Evolutionary conservation across 257 asterid genomes (phyloP).

Genomic region (Solanum rostratum): DNA sequence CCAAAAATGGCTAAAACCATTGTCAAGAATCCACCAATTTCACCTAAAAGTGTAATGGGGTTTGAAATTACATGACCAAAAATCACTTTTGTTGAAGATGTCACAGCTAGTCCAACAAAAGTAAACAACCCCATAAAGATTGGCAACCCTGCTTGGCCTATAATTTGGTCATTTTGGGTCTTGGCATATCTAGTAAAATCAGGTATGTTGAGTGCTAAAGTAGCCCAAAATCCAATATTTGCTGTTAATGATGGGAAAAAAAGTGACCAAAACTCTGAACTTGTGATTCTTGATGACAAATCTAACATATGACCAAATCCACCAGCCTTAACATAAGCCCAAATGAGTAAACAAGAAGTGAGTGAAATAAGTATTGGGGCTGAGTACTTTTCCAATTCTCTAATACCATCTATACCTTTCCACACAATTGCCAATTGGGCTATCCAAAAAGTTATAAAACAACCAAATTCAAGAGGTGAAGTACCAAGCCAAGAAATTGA

Average conservation of each 20-base stretch:
- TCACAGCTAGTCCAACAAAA: constrained; percentile 86
- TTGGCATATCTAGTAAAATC: constrained; percentile 85
- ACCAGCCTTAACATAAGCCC: constrained; percentile 70
- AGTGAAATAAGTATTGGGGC: constrained; percentile 61
- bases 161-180: constrained; percentile 52
- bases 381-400: constrained; percentile 64
- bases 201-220: constrained; percentile 72
- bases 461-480: constrained; percentile 64
- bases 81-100: constrained; percentile 69
- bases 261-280: constrained; percentile 58
- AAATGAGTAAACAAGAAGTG: constrained; percentile 42
- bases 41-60: constrained; percentile 65
- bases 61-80: constrained; percentile 60
- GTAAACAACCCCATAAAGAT: constrained; percentile 83
- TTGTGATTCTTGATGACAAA: constrained; percentile 55
- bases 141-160: constrained; percentile 73
- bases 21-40: constrained; percentile 64
- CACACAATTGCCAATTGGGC: constrained; percentile 59
- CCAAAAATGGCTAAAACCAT: constrained; percentile 60
- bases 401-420: constrained; percentile 83
- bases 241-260: constrained; percentile 88
- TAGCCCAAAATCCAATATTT: constrained; percentile 90
- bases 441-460: constrained; percentile 67
- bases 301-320: constrained; percentile 71
- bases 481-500: constrained; percentile 68